Conservation (phyloP, 2,329 filamentous ascomycete species). For the Albifimbria verrucaria region DNA sequence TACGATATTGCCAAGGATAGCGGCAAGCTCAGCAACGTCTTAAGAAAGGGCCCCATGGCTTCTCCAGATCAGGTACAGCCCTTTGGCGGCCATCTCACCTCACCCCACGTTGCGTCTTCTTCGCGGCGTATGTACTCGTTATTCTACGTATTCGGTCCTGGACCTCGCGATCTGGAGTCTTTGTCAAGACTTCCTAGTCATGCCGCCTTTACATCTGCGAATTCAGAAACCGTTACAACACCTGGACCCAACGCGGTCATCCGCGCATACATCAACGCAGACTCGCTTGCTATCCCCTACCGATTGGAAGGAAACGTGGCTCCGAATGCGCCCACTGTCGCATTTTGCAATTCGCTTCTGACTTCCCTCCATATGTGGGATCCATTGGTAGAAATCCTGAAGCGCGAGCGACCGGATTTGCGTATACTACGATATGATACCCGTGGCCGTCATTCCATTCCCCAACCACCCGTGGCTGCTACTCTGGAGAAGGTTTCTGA, state of each 20-base stretch:
- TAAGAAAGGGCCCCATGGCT: constrained; percentile 59
- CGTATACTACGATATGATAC: constrained; percentile 75
- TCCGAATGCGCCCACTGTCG: constrained; percentile 66
- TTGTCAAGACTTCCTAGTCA: constrained; percentile 47
- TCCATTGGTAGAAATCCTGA: constrained; percentile 62
- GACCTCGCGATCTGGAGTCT: constrained; percentile 63
- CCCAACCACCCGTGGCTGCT: constrained; percentile 45
- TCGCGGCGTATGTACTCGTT: constrained; percentile 63
- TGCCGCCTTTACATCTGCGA: constrained; percentile 50
- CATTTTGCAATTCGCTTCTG: constrained; percentile 78
- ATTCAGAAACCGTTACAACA: constrained; percentile 53
- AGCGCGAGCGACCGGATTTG: constrained; percentile 57
- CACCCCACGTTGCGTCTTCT: constrained; percentile 49
- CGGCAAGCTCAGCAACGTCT: constrained; percentile 57
- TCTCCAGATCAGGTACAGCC: constrained; percentile 62
- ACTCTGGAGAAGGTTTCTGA: constrained; percentile 64
- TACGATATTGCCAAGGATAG: constrained; percentile 71
- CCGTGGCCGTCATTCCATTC: constrained; percentile 61
- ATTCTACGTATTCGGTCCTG: constrained; percentile 77
- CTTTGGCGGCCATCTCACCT: constrained; percentile 37
- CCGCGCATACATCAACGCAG: constrained; percentile 63
- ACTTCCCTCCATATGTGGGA: constrained; percentile 82
- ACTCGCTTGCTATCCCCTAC: constrained; percentile 69
- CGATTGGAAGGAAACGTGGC: constrained; percentile 69
- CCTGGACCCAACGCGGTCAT: constrained; percentile 52